Evolutionary conservation across 2,329 filamentous ascomycete species (phyloP), one percentile per base, ranked within the genome.

Genomic region (Hypoxylon sp.): DNA sequence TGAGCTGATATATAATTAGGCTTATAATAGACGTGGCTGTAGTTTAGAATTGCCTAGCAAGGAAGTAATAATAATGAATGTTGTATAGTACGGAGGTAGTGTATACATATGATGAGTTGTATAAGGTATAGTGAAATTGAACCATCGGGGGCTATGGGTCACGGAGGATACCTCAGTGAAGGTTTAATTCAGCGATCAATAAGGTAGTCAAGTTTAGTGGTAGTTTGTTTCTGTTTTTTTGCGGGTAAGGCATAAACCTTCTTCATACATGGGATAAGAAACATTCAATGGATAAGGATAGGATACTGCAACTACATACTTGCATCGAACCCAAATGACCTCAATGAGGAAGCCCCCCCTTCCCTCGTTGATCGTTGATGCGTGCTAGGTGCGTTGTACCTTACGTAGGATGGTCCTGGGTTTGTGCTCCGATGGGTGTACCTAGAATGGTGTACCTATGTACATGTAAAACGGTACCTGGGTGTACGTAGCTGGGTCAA

Each of bases 311-410:
- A 31, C 44, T 47, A 22, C 3, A 3, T 22, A 6, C 29, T 9
- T 8, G 22, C 13, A 46, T 33, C 46, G 54, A 56, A 56, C 53
- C 60, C 53, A 37, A 51, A 56, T 63, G 53, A 63, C 52, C 53
- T 56, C 53, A 63, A 48, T 17, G 44, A 39, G 22, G 42, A 37
- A 63, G 26, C 3, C 17, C 3, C 58, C 48, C 48, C 44, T 56
- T 56, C 46, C 44, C 29, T 44, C 59, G 48, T 62, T 17, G 22
- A 37, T 47, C 59, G 42, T 63, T 19, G 33, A 39, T 47, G 19
- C 29, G 39, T 47, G 37, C 37, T 44, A 56, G 24, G 47, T 50
- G 26, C 26, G 24, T 17, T 17, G 47, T 26, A 29, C 24, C 47
- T 29, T 31, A 50, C 14, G 22, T 29, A 46, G 39, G 39, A 31